Evolutionary conservation across 139 green algal species (phyloP), one percentile per base, ranked within the genome.

Genomic region (Chlamydomonas applanata): DNA sequence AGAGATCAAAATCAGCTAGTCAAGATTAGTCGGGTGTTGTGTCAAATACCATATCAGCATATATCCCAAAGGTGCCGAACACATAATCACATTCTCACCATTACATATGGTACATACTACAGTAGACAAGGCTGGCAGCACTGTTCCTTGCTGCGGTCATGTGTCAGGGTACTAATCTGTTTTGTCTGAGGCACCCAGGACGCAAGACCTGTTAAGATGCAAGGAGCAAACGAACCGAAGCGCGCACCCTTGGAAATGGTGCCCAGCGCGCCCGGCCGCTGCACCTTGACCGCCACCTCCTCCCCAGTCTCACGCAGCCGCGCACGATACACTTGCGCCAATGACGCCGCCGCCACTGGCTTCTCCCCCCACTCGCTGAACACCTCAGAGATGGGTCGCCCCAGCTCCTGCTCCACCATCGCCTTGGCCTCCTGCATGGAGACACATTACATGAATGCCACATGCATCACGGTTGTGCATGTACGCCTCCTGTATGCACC

Each of bases 231-330:
- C 40, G 7, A 11, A 7, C 11, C n/a, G 3, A 2, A 24, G 32
- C 60, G 1, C 52, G 25, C 24, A 46, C 74, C 85, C 86, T 95
- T 94, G 52, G 74, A 90, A 54, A 97, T 94, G 67, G 83, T 96
- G 56, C 80, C 82, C 52, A 97, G 83, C 16, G 94, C 92, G 0
- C 74, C 79, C 24, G 94, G 94, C 19, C 94, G 86, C 87, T 98
- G 94, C 72, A 98, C 94, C 82, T 98, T 98, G 32, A 98, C 93
- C 2, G 94, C 94, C 24, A 98, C 94, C 53, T 90, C 76, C 77
- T 97, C 77, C 0, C 90, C 94, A 0, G 83, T 97, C 24, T 68
- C 73, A 0, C 78, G 66, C 69, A 98, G 59, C 4, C 77, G 77
- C 0, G 93, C 94, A 22, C 86, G 82, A 86, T 97, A 97, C 45